A percentile compares a stretch with the other conserved stretches of the same genome.
These are phyloP conservation scores for Fusarium tuaranense DNA, from an alignment of 2,329 filamentous ascomycete genomes.

Conservation along the genomic window DNA sequence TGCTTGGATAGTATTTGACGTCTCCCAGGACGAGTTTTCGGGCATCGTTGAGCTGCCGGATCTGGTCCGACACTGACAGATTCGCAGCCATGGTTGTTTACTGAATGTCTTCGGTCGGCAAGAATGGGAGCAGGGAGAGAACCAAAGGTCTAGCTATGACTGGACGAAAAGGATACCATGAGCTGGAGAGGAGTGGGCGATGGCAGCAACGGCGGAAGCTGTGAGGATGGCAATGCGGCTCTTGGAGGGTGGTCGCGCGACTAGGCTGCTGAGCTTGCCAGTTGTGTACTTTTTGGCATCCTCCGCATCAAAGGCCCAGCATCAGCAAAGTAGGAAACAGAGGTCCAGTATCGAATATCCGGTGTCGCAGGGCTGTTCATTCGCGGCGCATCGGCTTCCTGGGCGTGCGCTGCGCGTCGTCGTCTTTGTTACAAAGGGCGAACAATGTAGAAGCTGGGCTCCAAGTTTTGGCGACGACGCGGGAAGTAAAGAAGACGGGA, in stretches of 20 bases:
- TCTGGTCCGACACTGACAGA: slow-evolving; percentile 77
- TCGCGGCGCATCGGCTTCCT: slow-evolving; percentile 3
- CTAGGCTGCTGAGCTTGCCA: slow-evolving; percentile 46
- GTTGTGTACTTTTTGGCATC: slow-evolving; percentile 43
- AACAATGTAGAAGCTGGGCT: slow-evolving; percentile 18
- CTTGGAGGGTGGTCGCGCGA: slow-evolving; percentile 46
- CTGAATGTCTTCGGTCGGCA: slow-evolving; percentile 18
- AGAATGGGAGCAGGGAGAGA: background rate
- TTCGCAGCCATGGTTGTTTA: slow-evolving; percentile 61
- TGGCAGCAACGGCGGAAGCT: slow-evolving; percentile 23
- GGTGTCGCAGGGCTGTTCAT: slow-evolving; percentile 9
- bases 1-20: slow-evolving; percentile 88
- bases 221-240: slow-evolving; percentile 35
- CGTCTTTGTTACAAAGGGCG: slow-evolving; percentile 19
- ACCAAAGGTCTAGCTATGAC: slow-evolving; percentile 7
- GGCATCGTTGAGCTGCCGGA: slow-evolving; percentile 89
- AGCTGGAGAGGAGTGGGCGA: slow-evolving; percentile 15
- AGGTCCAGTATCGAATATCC: background rate
- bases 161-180: slow-evolving; percentile 13
- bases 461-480: slow-evolving; percentile 44
- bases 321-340: slow-evolving; percentile 12
- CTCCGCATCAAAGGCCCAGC: slow-evolving; percentile 41
- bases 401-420: slow-evolving; percentile 12
- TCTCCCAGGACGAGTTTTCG: slow-evolving; percentile 90
- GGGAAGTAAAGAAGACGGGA: slow-evolving; percentile 40